A percentile compares a stretch with the other conserved stretches of the same genome.
phyloP scores from a whole-genome alignment of 352 stramenopile species.

The Saprolegnia diclina region DNA sequence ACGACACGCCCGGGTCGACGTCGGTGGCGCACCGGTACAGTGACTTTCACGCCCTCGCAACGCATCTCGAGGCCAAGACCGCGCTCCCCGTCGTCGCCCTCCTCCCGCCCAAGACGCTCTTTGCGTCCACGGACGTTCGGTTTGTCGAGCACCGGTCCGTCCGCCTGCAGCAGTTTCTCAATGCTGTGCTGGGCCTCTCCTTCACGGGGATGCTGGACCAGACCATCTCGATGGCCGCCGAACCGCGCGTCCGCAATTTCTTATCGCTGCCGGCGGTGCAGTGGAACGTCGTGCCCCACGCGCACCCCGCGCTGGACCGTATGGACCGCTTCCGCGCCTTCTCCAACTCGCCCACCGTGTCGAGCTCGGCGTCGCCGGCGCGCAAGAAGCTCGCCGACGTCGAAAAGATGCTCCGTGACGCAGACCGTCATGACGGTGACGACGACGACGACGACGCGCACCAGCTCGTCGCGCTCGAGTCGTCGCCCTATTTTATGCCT shows the following conservation, averaged over 20 bases:
- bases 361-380: conserved; percentile 2
- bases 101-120: conserved; percentile 71
- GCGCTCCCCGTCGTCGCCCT: conserved; percentile 41
- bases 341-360: conserved; percentile 25
- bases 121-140: conserved; percentile 44
- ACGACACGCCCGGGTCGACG: conserved; percentile 36
- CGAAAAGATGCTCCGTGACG: no score
- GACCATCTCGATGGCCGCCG: conserved; percentile 54
- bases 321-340: conserved; percentile 24
- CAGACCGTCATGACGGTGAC: neutral
- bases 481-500: conserved; percentile 2
- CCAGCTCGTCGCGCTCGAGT: neutral
- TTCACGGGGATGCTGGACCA: conserved; percentile 67
- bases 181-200: conserved; percentile 45
- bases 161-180: conserved; percentile 57
- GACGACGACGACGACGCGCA: conserved; percentile 25
- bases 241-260: conserved; percentile 59
- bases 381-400: conserved; percentile 1
- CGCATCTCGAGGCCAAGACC: conserved; percentile 49
- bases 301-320: neutral
- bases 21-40: conserved; percentile 59
- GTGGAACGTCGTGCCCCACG: conserved; percentile 55
- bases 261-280: conserved; percentile 59
- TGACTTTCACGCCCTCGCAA: conserved; percentile 57
- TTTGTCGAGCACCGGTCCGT: conserved; percentile 60